phyloP scores from a whole-genome alignment of 2,329 filamentous ascomycete species.

The Moelleriella libera region DNA sequence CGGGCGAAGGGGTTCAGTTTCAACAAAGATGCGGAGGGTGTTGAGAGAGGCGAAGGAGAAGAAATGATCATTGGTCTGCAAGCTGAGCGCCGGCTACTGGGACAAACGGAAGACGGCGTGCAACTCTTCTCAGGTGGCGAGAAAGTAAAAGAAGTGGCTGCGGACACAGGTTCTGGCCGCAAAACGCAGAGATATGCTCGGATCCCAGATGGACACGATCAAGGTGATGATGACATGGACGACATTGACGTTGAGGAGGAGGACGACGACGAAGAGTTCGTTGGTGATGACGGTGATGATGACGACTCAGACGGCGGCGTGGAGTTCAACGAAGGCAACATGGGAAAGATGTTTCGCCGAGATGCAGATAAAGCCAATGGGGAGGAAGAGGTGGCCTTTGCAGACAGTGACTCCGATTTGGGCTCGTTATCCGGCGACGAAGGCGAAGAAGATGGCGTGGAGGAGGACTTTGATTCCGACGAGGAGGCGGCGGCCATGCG shows the following conservation, averaged over 20 bases:
- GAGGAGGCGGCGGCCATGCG: conserved; percentile 60
- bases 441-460: conserved; percentile 28
- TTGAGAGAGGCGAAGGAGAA: conserved; percentile 81
- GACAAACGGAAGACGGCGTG: conserved; percentile 68
- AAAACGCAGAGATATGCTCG: conserved; percentile 44
- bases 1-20: conserved; percentile 64
- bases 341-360: conserved; percentile 47
- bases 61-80: conserved; percentile 88
- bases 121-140: conserved; percentile 73
- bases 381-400: conserved; percentile 71
- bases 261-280: conserved; percentile 29
- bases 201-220: conserved; percentile 45
- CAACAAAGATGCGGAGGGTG: conserved; percentile 47
- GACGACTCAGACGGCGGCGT: conserved; percentile 35
- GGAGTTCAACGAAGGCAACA: conserved; percentile 44
- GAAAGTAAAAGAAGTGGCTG: conserved; percentile 43
- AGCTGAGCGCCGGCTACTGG: conserved; percentile 65
- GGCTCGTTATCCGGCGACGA: conserved; percentile 61
- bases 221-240: conserved; percentile 32
- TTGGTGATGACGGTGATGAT: conserved; percentile 35
- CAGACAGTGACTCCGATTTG: conserved; percentile 92
- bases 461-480: conserved; percentile 37
- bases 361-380: conserved; percentile 34
- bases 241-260: conserved; percentile 15
- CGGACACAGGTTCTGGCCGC: conserved; percentile 42